phyloP scores from a whole-genome alignment of 2,329 filamentous ascomycete species.

The Penicillium crustosum region DNA sequence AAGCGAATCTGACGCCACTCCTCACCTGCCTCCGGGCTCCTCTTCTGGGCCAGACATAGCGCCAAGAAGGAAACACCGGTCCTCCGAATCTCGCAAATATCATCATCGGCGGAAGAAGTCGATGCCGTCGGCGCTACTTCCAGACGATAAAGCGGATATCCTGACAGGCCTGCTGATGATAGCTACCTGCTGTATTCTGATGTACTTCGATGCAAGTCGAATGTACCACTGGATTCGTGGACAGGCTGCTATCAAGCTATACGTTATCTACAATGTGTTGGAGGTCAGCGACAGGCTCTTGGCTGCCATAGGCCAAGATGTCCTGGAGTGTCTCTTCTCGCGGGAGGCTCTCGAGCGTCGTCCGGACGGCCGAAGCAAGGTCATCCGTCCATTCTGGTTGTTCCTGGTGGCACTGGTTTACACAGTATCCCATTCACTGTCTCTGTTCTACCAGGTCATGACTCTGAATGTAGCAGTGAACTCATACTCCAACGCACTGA shows the following conservation, averaged over 20 bases:
- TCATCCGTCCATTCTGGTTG: slow-evolving; percentile 85
- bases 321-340: slow-evolving; percentile 93
- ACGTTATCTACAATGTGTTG: slow-evolving; percentile 97
- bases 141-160: slow-evolving; percentile 92
- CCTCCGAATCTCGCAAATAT: slow-evolving; percentile 44
- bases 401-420: slow-evolving; percentile 84
- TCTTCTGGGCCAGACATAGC: slow-evolving; percentile 17
- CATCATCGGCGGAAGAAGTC: slow-evolving; percentile 73
- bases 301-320: slow-evolving; percentile 89
- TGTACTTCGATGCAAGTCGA: slow-evolving; percentile 89
- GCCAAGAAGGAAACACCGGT: slow-evolving; percentile 29
- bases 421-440: slow-evolving; percentile 81
- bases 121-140: slow-evolving; percentile 77
- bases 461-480: slow-evolving; percentile 98
- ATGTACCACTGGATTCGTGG: slow-evolving; percentile 98
- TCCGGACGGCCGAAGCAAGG: slow-evolving; percentile 83
- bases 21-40: slow-evolving; percentile 17
- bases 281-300: slow-evolving; percentile 86
- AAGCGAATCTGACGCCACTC: slow-evolving; percentile 23
- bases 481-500: slow-evolving; percentile 92
- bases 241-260: slow-evolving; percentile 95
- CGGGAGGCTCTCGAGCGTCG: slow-evolving; percentile 87
- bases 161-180: slow-evolving; percentile 87
- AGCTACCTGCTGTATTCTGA: slow-evolving; percentile 77
- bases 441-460: slow-evolving; percentile 95